Percentiles rank a stretch among this genome's conserved stretches.
These are phyloP conservation scores for Euphorbia lathyris DNA, from an alignment of 345 rosid genomes.

Conservation along the genomic window DNA sequence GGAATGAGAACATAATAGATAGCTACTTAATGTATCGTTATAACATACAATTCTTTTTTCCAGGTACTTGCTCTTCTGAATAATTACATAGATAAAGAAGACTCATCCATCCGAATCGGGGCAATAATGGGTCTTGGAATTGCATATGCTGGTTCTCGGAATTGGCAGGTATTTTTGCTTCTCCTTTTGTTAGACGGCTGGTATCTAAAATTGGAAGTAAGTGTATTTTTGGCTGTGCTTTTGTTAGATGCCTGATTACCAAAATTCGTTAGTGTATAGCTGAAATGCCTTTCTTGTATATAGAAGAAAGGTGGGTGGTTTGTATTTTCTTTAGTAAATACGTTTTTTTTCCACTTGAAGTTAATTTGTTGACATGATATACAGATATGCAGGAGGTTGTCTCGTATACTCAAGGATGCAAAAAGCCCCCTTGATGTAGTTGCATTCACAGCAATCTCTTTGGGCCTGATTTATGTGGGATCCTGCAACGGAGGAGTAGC, in stretches of 20 bases:
- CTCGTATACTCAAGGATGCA: constrained; percentile 66
- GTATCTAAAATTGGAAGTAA: no score
- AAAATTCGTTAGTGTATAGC: no score
- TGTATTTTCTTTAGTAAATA: no score
- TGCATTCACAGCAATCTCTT: no score
- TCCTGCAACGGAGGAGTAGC: constrained; percentile 97
- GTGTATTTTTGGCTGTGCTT: no score
- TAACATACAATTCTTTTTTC: constrained; percentile 25
- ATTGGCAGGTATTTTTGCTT: no score
- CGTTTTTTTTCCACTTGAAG: background rate
- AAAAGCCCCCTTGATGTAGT: constrained; percentile 75
- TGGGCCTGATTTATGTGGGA: constrained; percentile 89
- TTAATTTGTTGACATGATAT: constrained; percentile 9
- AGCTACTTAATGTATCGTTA: background rate
- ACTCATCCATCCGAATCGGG: constrained; percentile 77
- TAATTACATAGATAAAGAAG: constrained; percentile 67
- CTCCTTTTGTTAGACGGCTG: no score
- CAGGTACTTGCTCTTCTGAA: constrained; percentile 83
- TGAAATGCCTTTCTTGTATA: no score
- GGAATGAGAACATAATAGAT: background rate
- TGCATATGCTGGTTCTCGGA: no score
- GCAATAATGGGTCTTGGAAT: no score
- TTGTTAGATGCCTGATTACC: no score
- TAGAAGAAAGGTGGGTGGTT: no score
- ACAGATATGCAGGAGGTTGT: constrained; percentile 62